phyloP scores from a whole-genome alignment of 2,329 filamentous ascomycete species.

The Tolypocladium endophyticum region DNA sequence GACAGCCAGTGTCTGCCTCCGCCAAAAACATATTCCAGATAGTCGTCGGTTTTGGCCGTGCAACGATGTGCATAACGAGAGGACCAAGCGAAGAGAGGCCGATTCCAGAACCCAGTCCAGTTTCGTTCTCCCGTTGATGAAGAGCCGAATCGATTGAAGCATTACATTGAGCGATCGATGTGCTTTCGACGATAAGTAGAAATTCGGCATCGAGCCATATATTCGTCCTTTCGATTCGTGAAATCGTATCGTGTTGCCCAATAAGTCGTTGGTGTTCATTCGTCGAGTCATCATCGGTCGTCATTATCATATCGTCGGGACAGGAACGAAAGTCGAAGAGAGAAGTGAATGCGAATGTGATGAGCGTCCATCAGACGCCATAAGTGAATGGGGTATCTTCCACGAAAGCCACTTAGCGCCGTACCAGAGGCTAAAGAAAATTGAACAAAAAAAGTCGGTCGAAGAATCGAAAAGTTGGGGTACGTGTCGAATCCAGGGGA shows the following conservation, averaged over 20 bases:
- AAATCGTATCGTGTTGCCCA: slow-evolving; percentile 18
- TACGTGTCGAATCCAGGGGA: slow-evolving; percentile 29
- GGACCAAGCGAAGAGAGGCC: slow-evolving; percentile 13
- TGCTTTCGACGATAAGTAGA: slow-evolving; percentile 15
- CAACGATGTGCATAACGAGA: slow-evolving; percentile 20
- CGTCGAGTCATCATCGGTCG: slow-evolving; percentile 30
- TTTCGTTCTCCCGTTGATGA: slow-evolving; percentile 2
- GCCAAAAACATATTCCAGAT: slow-evolving; percentile 26
- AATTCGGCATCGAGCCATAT: slow-evolving; percentile 22
- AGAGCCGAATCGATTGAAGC: slow-evolving; percentile 17
- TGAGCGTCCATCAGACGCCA: neutral
- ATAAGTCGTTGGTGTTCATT: slow-evolving; percentile 19
- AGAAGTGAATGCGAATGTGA: slow-evolving; percentile 19
- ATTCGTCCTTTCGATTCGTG: slow-evolving; percentile 16
- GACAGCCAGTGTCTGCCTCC: slow-evolving; percentile 33
- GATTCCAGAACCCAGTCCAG: slow-evolving; percentile 18
- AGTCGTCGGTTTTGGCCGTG: slow-evolving; percentile 19
- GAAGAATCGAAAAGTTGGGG: slow-evolving; percentile 12
- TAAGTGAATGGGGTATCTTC: slow-evolving; percentile 11
- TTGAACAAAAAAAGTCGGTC: slow-evolving; percentile 22
- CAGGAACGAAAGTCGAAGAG: slow-evolving; percentile 24
- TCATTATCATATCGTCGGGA: slow-evolving; percentile 35
- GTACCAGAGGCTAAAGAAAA: slow-evolving; percentile 3
- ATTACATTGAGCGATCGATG: slow-evolving; percentile 13
- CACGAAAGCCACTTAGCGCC: neutral